Base-by-base conservation (phyloP, 225 moss, liverwort and hornwort species). In the Polytrichum commune region DNA sequence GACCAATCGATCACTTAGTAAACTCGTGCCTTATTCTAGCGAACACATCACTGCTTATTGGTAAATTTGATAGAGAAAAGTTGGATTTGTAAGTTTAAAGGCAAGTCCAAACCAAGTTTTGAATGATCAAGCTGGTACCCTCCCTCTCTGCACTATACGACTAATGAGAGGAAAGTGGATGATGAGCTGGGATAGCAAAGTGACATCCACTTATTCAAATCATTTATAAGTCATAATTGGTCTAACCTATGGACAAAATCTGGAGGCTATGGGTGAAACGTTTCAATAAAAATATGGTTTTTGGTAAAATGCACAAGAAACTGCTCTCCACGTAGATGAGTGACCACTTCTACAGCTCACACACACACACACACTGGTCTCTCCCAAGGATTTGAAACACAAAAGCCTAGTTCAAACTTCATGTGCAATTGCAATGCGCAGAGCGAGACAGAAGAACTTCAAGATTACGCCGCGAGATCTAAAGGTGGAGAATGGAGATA, bases 351-450 rank as follows among this genome's bases (percentile, higher is more conserved):
- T 8, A 8, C 2, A 35, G 9, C 8, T n/a, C 60, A 1, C 60
- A 20, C n/a, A 60, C n/a, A 60, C 22, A 60, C 22, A 23, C 58
- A 60, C 58, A 19, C 58, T 33, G 25, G 2, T 60, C n/a, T 60
- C 60, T 60, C 60, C 19, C 60, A 60, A 60, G 60, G 60, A 60
- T 60, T 60, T 60, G 60, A 60, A 60, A 60, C 60, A 60, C n/a
- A 22, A 60, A 8, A 35, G n/a, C 60, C 20, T 60, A 22, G 60
- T 60, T 35, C 35, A 35, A 23, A 25, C n/a, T 60, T 60, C 4
- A 5, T 60, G 60, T 60, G 60, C 60, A 60, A 60, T 60, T 60
- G 60, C 20, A 23, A 10, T 60, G 60, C 10, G 22, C 60, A n/a
- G 10, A 20, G 60, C 1, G 25, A 22, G 60, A 60, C 60, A 60